Evolutionary conservation across 176 grass and related monocot species (phyloP), one percentile per base, ranked within the genome.

Genomic region (Puccinellia tenuiflora): DNA sequence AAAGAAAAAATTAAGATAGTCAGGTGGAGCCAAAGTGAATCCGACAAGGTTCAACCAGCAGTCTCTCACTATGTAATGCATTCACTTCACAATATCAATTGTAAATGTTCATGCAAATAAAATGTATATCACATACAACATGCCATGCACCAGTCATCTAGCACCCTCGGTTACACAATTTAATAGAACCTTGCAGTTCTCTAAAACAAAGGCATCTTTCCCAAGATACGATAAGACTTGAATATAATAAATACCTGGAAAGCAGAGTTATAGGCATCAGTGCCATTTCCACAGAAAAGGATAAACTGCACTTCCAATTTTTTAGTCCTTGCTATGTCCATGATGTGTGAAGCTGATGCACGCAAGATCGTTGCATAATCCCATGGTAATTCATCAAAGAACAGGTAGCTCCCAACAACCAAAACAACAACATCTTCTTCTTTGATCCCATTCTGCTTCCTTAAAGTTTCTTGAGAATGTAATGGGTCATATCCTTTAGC

Each of bases 301-400:
- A 92, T 65, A 81, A 93, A 93, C 37, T 90, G 85, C 78, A 93
- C 86, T 37, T 26, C 29, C 46, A 89, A 80, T 69, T 90, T 86
- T 79, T 57, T 90, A 46, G 78, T 57, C 88, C 70, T 93, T 86
- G 87, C 57, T 50, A 88, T 81, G 75, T 90, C 81, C 80, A 84
- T 81, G 79, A 94, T 85, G 21, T 87, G 86, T 62, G 80, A 68
- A 63, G 87, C 89, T 68, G 92, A 93, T 77, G 89, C 62, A 82
- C 29, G 85, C 87, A 99, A 86, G 43, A 87, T 65, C 55, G 85
- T 71, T 17, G 77, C 89, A 82, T 82, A 96, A 73, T 93, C 93
- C 91, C 89, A 96, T 79, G 92, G 89, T 40, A 93, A 80, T 78
- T 99, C 96, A 81, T 96, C 91, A 79, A 90, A 88, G 35, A 93